Evolutionary conservation across 805 yeast genomes (phyloP).

Genomic region (Zygoascus tannicola): DNA sequence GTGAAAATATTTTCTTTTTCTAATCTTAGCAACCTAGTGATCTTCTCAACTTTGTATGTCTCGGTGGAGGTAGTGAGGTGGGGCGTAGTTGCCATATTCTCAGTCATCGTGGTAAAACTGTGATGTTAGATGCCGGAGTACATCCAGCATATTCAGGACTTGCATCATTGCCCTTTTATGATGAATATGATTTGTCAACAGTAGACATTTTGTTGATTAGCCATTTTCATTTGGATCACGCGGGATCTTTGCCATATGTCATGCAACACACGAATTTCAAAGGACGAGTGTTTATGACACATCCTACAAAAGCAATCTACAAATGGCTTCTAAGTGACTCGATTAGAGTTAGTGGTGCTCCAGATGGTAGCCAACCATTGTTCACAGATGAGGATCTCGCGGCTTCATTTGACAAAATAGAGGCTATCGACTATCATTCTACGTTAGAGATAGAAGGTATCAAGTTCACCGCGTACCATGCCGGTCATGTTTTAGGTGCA

Average conservation of each 20-base stretch:
- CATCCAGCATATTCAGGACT: conserved; percentile 93
- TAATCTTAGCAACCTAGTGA: conserved; percentile 27
- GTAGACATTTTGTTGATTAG: conserved; percentile 82
- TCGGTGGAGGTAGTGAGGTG: conserved; percentile 98
- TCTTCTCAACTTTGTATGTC: conserved; percentile 62
- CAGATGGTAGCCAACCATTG: conserved; percentile 33
- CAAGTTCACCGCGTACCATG: conserved; percentile 94
- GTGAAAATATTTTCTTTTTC: too few species aligned
- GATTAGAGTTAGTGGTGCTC: conserved; percentile 68
- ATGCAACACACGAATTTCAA: conserved; percentile 93
- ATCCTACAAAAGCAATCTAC: conserved; percentile 96
- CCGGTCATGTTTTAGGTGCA: conserved; percentile 99
- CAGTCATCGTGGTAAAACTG: conserved; percentile 85
- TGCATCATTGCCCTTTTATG: conserved; percentile 89
- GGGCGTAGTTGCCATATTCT: conserved; percentile 93
- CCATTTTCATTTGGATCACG: conserved; percentile 96
- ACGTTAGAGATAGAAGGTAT: conserved; percentile 92
- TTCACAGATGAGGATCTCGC: conserved; percentile 87
- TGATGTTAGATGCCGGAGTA: conserved; percentile 96
- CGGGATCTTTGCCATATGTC: conserved; percentile 94
- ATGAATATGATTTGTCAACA: conserved; percentile 81
- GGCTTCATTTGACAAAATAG: conserved; percentile 80
- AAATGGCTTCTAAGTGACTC: conserved; percentile 93
- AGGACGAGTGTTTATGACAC: conserved; percentile 98
- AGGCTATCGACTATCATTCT: conserved; percentile 91